Base-by-base conservation (phyloP, 441 rosid species). In the Macaranga tanarius region DNA sequence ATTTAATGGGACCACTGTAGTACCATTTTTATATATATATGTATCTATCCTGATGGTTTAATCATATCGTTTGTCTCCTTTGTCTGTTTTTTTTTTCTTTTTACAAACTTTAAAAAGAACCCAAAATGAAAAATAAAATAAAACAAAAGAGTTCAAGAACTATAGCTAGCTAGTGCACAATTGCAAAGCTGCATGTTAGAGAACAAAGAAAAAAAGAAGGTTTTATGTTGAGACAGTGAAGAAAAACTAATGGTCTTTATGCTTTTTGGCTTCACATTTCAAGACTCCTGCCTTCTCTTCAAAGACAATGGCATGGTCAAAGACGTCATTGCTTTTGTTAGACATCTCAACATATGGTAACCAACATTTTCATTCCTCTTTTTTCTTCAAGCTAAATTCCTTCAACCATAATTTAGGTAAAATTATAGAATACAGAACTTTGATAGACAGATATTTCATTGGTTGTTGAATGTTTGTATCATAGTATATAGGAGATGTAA, bases 41-140 rank as follows among this genome's bases (percentile, higher is more conserved):
- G 38, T 47, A 34, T 62, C 40, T 54, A 61, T 73, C 70, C 76
- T 38, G 38, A 71, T 75, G 75, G 52, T 67, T 68, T 75, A 7
- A 77, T 81, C 64, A 81, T 77, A 63, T 55, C 62, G 55, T 57
- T 58, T 80, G 88, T 78, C 82, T 34, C 74, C 58, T 55, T 61
- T 73, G 76, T 71, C 80, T 71, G 73, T 69, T 51, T 51, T 71
- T 20, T 71, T 48, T 67, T 71, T 66, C 3, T 28, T 34, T 34
- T 57, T 22, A 11, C 58, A 63, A 72, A 40, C 25, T 7, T 10
- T 2, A 40, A 52, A 25, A 28, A 22, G 28, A 34, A 52, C 22
- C 47, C n/a, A 47, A 59, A 28, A 62, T 19, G 60, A 22, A 65
- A 76, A 58, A 69, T n/a, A n/a, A n/a, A n/a, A n/a, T n/a, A n/a